Evolutionary conservation across 306 rosid genomes (phyloP), one percentile per base, ranked within the genome.

Genomic region (Corylus heterophylla): DNA sequence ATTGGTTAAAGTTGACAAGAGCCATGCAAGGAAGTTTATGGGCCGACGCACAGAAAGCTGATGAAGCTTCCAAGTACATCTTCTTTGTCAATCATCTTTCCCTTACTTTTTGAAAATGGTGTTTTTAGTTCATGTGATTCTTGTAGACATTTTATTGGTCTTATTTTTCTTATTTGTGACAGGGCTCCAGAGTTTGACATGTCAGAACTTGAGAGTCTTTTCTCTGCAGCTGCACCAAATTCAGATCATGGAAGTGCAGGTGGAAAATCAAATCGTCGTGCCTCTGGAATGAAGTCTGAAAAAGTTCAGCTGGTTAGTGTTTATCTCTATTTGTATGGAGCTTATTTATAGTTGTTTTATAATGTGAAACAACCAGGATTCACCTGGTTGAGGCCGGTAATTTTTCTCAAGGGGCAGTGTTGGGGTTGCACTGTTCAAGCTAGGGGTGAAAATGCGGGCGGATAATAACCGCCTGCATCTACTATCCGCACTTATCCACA

Each of bases 181-280:
- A 96, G 99, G 92, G 90, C 97, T 83, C 98, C 99, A 39, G 99
- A 96, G 86, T 90, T 96, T 85, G 99, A 96, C 87, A 93, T 91
- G 96, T 84, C 93, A 78, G 99, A 96, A 85, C 96, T 96, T 69
- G 98, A 96, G 88, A 90, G 82, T 80, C 96, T 91, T 85, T 96
- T 96, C 86, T 91, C 98, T 71, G 88, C 96, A 18, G 80, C 80
- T 77, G 69, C 88, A 55, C 96, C 99, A 86, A 89, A 76, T 87
- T 68, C 93, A 50, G 86, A 80, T 56, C 51, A 39, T 58, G 90
- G 83, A 71, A 77, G 81, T 58, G 56, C 81, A 52, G 92, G 88
- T 74, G 89, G 91, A 70, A 89, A 85, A 81, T 80, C 85, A 61
- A 86, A 82, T 67, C 91, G 87, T 14, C 87, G 78, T 71, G 52